Evolutionary conservation across 257 asterid species (phyloP), one percentile per base, ranked within the genome.

Genomic region (Capsicum chinense): DNA sequence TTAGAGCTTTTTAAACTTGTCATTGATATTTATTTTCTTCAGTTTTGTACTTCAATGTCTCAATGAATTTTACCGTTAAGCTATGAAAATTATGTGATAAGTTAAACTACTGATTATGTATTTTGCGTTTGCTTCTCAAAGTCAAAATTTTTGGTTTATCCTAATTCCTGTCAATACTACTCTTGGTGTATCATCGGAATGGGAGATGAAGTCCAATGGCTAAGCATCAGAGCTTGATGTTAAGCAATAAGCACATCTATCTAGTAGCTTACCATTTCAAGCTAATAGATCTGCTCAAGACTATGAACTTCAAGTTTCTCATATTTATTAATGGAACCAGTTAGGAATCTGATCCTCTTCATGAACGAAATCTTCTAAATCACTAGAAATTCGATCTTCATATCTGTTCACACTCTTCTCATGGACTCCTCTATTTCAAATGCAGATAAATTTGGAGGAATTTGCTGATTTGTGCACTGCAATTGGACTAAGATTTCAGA

Each of bases 361-460:
- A 17, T 50, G 26, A 54, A 52, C 19, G 56, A 56, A 56, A 16
- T 68, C 14, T 58, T 35, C 54, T 68, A 5, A 56, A n/a, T 68
- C 85, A 52, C 48, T 11, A 70, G 35, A 64, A n/a, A 13, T 3
- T 56, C 44, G 47, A 16, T 48, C 39, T 57, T 66, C 35, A 13
- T 78, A 54, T 26, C 8, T 78, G 50, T 78, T 78, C 42, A 56
- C 83, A 63, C 9, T 56, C 58, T 5, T 78, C 84, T 78, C 78
- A 67, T 48, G 42, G 15, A 54, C 59, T 68, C 50, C 50, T 70
- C 56, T 85, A 56, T 60, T 26, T 62, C 79, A 19, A 88, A 89
- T 90, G 88, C 98, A 97, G 99, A 95, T 97, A 84, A 91, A 88
- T 86, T 90, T 95, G 94, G 95, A 88, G 5, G 98, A 97, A 89